phyloP scores from a whole-genome alignment of 2,329 filamentous ascomycete species.

The Ascocoryne sarcoides region DNA sequence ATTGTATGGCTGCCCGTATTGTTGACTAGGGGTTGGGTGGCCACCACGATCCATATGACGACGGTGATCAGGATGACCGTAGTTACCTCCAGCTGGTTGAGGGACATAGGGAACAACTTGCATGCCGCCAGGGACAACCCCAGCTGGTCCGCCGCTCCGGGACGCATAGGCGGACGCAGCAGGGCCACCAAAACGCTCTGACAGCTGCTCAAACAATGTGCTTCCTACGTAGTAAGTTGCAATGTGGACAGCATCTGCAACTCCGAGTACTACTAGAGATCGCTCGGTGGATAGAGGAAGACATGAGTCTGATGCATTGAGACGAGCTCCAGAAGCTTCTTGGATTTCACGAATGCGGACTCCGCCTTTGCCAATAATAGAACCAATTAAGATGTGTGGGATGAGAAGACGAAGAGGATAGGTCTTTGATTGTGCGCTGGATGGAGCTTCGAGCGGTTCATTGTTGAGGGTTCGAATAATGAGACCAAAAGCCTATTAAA shows the following conservation, averaged over 20 bases:
- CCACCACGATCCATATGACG: slow-evolving; percentile 66
- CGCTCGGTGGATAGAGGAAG: slow-evolving; percentile 92
- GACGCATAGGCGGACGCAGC: slow-evolving; percentile 97
- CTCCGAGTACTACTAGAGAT: slow-evolving; percentile 94
- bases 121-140: slow-evolving; percentile 93
- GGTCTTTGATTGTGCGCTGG: slow-evolving; percentile 89
- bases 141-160: slow-evolving; percentile 83
- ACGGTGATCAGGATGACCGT: slow-evolving; percentile 81
- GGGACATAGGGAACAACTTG: slow-evolving; percentile 98
- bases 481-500: slow-evolving; percentile 75
- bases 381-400: slow-evolving; percentile 94
- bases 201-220: slow-evolving; percentile 95
- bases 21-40: slow-evolving; percentile 69
- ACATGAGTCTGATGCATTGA: slow-evolving; percentile 94
- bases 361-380: slow-evolving; percentile 96
- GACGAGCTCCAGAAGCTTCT: slow-evolving; percentile 88
- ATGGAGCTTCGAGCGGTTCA: slow-evolving; percentile 79
- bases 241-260: slow-evolving; percentile 97
- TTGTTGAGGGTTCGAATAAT: slow-evolving; percentile 99
- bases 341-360: slow-evolving; percentile 97
- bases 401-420: slow-evolving; percentile 93
- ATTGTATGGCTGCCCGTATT: slow-evolving; percentile 54
- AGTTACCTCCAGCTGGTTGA: slow-evolving; percentile 85
- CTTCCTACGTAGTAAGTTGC: slow-evolving; percentile 98
- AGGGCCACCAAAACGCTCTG: slow-evolving; percentile 90